Base-by-base conservation (phyloP, 805 yeast genomes). In the Cyberlindnera maritima region DNA sequence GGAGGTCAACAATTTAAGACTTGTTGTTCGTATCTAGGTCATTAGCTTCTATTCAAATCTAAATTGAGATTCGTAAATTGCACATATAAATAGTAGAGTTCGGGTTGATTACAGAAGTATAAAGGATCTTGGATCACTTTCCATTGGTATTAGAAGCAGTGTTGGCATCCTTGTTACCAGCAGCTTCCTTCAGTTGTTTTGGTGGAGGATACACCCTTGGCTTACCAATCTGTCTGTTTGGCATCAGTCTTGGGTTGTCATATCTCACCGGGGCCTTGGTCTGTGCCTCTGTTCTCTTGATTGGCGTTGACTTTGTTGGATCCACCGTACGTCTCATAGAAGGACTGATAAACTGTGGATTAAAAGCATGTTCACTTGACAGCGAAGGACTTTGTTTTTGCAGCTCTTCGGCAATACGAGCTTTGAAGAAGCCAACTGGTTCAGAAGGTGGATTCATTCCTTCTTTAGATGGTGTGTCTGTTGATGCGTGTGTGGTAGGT, bases 291-390 rank as follows among this genome's bases (percentile, higher is more conserved):
- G 69, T 34, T 47, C 81, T 66, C 48, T 77, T 78, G 2, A 85
- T 69, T 2, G 86, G 90, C 3, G 80, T 77, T 0, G 91, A 85
- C 47, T 77, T 81, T 1, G 75, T 72, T 39, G 84, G 92, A 61
- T 86, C 90, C 13, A 84, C 69, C 0, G 85, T 81, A 45, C 80
- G 76, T 52, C 72, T 75, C 13, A 74, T 76, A 6, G 79, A 79
- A 36, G 77, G 79, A 44, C 76, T 77, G 59, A 80, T 77, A 52
- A 74, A 79, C 43, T 75, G 78, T 0, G 86, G 80, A 40, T 83
- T 75, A 54, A 74, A 80, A n/a, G 74, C 62, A 42, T 71, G 65
- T 2, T 69, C 70, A 4, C 64, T 63, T 4, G 71, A 58, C 12
- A 71, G 59, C 14, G 44, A 21, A 1, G 71, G 64, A 28, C 45